Percentiles rank a stretch among this genome's conserved stretches.
These are phyloP conservation scores for Mortierella sp. DNA, from an alignment of 371 early-diverging fungal genomes.

Conservation along the genomic window DNA sequence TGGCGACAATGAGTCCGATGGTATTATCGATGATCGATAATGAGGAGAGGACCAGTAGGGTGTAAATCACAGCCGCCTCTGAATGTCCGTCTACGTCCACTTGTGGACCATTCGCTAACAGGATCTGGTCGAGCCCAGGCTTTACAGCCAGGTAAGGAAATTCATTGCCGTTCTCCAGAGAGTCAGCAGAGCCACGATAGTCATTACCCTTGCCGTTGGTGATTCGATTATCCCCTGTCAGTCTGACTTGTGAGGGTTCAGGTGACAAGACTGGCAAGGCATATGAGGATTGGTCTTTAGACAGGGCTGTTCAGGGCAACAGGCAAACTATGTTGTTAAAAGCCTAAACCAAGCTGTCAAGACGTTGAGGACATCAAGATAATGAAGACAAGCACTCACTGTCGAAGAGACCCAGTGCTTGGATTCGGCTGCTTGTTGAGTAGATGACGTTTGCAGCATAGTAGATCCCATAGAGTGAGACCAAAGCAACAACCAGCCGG, in stretches of 20 bases:
- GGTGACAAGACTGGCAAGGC: not conserved
- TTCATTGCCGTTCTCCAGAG: not conserved
- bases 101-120: not conserved
- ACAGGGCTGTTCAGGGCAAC: not conserved
- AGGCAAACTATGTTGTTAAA: too few species aligned
- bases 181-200: not conserved
- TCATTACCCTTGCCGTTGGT: not conserved
- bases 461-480: slow-evolving; percentile 44
- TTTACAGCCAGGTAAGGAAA: not conserved
- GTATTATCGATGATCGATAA: slow-evolving; percentile 40
- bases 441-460: slow-evolving; percentile 23
- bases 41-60: slow-evolving; percentile 31
- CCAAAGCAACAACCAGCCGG: slow-evolving; percentile 34
- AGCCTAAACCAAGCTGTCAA: too few species aligned
- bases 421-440: slow-evolving; percentile 21
- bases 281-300: not conserved
- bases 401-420: slow-evolving; percentile 11
- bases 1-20: slow-evolving; percentile 43
- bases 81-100: slow-evolving; percentile 30
- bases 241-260: slow-evolving; percentile 3
- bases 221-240: not conserved
- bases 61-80: slow-evolving; percentile 34
- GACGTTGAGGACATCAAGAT: too few species aligned
- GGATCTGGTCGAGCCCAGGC: slow-evolving; percentile 6
- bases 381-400: slow-evolving; percentile 4